Evolutionary conservation across 306 rosid genomes (phyloP), one percentile per base, ranked within the genome.

Genomic region (Pyrus bretschneideri): DNA sequence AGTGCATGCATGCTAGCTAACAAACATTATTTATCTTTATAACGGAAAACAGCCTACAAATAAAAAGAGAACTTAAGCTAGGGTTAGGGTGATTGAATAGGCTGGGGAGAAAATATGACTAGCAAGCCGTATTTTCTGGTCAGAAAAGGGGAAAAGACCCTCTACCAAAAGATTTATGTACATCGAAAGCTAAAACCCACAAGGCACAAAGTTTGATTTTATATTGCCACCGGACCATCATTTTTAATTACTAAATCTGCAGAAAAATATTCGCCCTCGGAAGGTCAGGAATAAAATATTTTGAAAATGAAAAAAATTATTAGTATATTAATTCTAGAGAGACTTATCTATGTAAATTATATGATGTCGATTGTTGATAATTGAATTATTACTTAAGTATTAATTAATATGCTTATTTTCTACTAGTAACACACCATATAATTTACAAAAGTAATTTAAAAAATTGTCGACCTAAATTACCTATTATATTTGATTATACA

Each of bases 181-280:
- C 19, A 51, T 19, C 18, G 10, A 19, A 79, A 62, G 23, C 64
- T 25, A 25, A 21, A 65, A 59, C 51, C 60, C 6, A 44, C 78
- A 77, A 79, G 62, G 77, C 78, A 71, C 72, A 23, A 77, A 67
- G 69, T 73, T 55, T 62, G 55, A 75, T 66, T 42, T 81, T 8
- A 61, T 60, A 67, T 65, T 72, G 54, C 0, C 4, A 58, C 29
- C 22, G 22, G 25, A 51, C 55, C 55, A 51, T 15, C 55, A 15
- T 58, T 44, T 59, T 17, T 15, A 62, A 79, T 63, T 72, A 61
- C 67, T 83, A 70, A 63, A 77, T 74, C 15, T 51, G 58, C 58
- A 71, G 68, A 74, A 77, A 71, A 76, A 81, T 71, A 86, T 83
- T 83, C 84, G 76, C 51, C 25, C 74, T 75, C 17, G 12, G 33